These are phyloP conservation scores for Lentinula sp. DNA, from an alignment of 768 basidiomycete species.

Conservation along the genomic window DNA sequence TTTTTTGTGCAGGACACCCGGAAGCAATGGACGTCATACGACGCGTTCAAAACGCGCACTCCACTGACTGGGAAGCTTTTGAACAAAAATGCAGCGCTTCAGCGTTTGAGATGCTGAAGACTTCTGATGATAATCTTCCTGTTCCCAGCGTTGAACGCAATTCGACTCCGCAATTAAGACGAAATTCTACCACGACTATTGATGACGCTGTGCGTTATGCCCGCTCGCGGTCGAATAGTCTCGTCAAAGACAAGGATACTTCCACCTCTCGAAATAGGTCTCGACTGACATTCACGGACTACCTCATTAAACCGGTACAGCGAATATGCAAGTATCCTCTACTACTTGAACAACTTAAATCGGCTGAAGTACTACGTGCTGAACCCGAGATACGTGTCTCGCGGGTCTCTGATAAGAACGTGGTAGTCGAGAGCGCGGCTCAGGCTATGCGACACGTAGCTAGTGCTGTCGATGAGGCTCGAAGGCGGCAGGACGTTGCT, in stretches of 20 bases:
- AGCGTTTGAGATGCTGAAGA: slow-evolving; percentile 29
- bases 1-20: slow-evolving; percentile 83
- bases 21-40: slow-evolving; percentile 75
- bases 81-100: slow-evolving; percentile 70
- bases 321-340: slow-evolving; percentile 94
- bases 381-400: slow-evolving; percentile 8
- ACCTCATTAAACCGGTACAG: slow-evolving; percentile 96
- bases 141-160: slow-evolving; percentile 16
- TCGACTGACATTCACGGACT: slow-evolving; percentile 70
- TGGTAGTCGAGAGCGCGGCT: slow-evolving; percentile 46
- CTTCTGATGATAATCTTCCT: slow-evolving; percentile 14
- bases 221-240: slow-evolving; percentile 26
- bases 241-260: slow-evolving; percentile 24
- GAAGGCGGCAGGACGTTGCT: slow-evolving; percentile 55
- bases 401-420: slow-evolving; percentile 29
- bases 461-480: slow-evolving; percentile 75
- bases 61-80: slow-evolving; percentile 76
- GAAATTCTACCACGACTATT: slow-evolving; percentile 41
- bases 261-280: slow-evolving; percentile 14
- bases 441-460: slow-evolving; percentile 75
- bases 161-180: slow-evolving; percentile 19
- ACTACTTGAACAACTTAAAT: slow-evolving; percentile 67
- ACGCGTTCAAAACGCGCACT: slow-evolving; percentile 53
- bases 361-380: slow-evolving; percentile 23
- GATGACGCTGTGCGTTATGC: slow-evolving; percentile 36